Evolutionary conservation across 2,329 filamentous ascomycete genomes (phyloP).

Genomic region (Penicillium freii): DNA sequence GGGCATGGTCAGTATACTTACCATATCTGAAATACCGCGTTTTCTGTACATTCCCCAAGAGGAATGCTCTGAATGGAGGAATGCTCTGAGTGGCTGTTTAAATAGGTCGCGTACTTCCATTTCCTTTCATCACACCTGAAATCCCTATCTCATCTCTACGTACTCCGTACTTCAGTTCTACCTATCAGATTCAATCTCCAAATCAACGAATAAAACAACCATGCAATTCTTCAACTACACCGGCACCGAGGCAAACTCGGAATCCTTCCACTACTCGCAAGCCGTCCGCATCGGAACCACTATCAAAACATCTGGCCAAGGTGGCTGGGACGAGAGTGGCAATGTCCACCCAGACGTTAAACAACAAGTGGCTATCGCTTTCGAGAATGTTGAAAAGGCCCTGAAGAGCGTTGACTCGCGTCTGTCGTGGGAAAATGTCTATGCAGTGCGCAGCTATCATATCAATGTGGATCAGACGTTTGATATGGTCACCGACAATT

Average conservation of each 20-base stretch:
- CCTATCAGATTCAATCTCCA: not conserved
- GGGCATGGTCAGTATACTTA: no score
- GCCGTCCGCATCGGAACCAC: constrained; percentile 21
- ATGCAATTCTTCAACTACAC: constrained; percentile 13
- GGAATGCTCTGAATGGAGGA: no score
- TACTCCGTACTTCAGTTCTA: no score
- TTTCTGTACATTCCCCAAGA: no score
- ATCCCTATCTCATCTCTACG: no score
- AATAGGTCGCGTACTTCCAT: no score
- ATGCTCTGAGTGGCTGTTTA: no score
- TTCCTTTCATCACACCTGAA: no score
- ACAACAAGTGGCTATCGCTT: constrained; percentile 18
- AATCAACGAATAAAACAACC: not conserved
- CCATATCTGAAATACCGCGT: no score
- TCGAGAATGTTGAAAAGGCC: constrained; percentile 21
- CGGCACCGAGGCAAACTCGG: constrained; percentile 10
- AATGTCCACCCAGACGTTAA: constrained; percentile 8
- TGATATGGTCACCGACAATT: constrained; percentile 16
- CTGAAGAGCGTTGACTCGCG: constrained; percentile 14
- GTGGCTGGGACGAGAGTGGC: constrained; percentile 21
- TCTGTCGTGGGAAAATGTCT: constrained; percentile 21
- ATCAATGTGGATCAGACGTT: constrained; percentile 16
- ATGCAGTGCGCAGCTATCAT: constrained; percentile 23
- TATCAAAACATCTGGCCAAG: constrained; percentile 27
- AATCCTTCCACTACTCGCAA: constrained; percentile 25